Percentiles rank a stretch among this genome's conserved stretches.
Conservation (phyloP, 2,329 filamentous ascomycete genomes). For the Pyrenophora teres region DNA sequence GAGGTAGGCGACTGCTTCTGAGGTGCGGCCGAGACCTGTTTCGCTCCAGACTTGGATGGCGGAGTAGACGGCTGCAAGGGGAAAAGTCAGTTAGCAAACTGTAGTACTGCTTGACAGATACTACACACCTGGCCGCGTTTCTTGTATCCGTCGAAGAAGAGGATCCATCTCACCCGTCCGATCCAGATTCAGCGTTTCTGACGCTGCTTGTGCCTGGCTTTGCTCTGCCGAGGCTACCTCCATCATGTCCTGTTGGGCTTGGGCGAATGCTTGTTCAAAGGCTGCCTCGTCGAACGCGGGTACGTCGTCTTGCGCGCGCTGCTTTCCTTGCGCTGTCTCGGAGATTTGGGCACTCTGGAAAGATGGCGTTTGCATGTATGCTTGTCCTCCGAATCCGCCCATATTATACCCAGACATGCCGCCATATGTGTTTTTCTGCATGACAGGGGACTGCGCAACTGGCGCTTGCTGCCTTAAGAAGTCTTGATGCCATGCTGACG, state of each 20-base stretch:
- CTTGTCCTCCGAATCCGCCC: constrained; percentile 30
- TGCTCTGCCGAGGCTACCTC: constrained; percentile 27
- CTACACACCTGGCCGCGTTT: constrained; percentile 43
- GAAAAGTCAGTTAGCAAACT: not conserved
- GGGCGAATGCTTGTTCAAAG: constrained; percentile 60
- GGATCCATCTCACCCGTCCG: constrained; percentile 37
- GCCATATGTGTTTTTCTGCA: constrained; percentile 34
- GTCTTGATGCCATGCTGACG: constrained; percentile 64
- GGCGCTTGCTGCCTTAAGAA: constrained; percentile 55
- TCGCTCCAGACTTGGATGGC: constrained; percentile 43
- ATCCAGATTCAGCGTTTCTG: constrained; percentile 23
- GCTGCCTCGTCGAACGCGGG: constrained; percentile 60
- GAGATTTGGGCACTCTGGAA: constrained; percentile 12
- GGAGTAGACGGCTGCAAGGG: constrained; percentile 34
- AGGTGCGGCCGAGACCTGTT: constrained; percentile 33
- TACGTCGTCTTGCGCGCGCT: constrained; percentile 41
- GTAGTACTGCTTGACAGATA: constrained; percentile 13
- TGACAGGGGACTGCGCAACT: constrained; percentile 35
- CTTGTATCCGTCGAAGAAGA: constrained; percentile 38
- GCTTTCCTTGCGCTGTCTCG: constrained; percentile 40
- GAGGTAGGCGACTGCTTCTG: constrained; percentile 33
- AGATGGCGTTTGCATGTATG: constrained; percentile 30
- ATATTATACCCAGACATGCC: constrained; percentile 37
- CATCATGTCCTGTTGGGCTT: constrained; percentile 50
- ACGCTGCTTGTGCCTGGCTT: constrained; percentile 17